Evolutionary conservation across 2,329 filamentous ascomycete species (phyloP).

Genomic region (Ophiostoma pallidulum): DNA sequence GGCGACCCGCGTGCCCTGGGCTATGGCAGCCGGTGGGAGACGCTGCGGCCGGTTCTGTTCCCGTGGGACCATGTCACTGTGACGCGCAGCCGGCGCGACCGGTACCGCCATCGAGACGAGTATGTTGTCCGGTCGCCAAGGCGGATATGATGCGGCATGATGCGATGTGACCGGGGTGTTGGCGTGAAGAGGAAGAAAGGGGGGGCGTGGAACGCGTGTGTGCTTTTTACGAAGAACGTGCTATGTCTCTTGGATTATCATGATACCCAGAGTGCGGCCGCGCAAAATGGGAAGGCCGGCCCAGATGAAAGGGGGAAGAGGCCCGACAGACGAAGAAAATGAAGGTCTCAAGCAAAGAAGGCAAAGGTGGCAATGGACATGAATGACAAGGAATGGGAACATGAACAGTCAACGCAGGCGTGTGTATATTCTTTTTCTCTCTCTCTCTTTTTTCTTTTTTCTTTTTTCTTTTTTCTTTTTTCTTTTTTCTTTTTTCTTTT

Average conservation of each 20-base stretch:
- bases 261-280: not conserved
- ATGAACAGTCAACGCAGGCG: too few relatives aligned
- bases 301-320: not conserved
- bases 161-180: too few relatives aligned
- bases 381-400: too few relatives aligned
- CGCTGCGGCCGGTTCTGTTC: slow-evolving; percentile 16
- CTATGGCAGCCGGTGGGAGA: slow-evolving; percentile 15
- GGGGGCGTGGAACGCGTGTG: too few relatives aligned
- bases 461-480: not conserved
- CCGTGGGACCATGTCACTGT: slow-evolving; percentile 15
- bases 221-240: not conserved
- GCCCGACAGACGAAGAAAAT: too few relatives aligned
- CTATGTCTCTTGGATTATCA: not conserved
- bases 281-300: not conserved
- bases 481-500: not conserved
- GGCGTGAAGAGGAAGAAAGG: too few relatives aligned
- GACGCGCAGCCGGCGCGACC: slow-evolving; percentile 13
- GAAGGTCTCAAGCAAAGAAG: not conserved
- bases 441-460: not conserved
- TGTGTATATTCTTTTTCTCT: not conserved
- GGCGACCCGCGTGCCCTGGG: slow-evolving; percentile 16
- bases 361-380: not conserved
- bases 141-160: not conserved
- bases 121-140: slow-evolving; percentile 13
- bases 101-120: slow-evolving; percentile 16